phyloP scores from a whole-genome alignment of 495 filamentous ascomycete genomes.

The Aspergillus sparsus region DNA sequence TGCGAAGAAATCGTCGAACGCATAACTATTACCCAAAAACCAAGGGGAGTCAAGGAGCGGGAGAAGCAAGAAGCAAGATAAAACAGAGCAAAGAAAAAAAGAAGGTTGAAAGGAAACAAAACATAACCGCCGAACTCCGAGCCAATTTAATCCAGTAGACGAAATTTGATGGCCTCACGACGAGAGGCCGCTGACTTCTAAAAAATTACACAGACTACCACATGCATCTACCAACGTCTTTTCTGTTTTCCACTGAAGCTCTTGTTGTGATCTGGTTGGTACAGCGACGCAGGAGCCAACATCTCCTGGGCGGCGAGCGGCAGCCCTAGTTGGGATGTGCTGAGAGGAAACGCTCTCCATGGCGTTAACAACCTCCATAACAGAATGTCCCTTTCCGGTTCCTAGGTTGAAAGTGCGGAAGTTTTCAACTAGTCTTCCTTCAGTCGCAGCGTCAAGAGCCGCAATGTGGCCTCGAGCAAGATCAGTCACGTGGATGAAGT shows the following conservation, averaged over 20 bases:
- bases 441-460: conserved; percentile 48
- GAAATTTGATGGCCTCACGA: conserved; percentile 18
- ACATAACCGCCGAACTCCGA: conserved; percentile 19
- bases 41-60: background rate
- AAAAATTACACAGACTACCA: conserved; percentile 76
- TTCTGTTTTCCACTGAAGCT: conserved; percentile 89
- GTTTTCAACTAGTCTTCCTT: conserved; percentile 40
- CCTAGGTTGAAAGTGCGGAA: conserved; percentile 58
- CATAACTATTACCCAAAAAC: conserved; percentile 1
- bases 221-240: conserved; percentile 81
- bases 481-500: conserved; percentile 65
- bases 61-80: background rate
- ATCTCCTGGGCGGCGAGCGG: conserved; percentile 74
- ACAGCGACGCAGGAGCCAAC: conserved; percentile 79
- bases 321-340: conserved; percentile 57
- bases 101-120: conserved; percentile 11
- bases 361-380: conserved; percentile 52
- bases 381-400: conserved; percentile 53
- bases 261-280: conserved; percentile 76
- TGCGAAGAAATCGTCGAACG: conserved; percentile 16
- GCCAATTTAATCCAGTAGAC: conserved; percentile 5
- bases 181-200: conserved; percentile 40
- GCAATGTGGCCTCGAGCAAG: conserved; percentile 66
- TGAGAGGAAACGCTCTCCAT: conserved; percentile 47
- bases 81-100: background rate